phyloP scores from a whole-genome alignment of 306 rosid genomes.

The Casuarina equisetifolia region DNA sequence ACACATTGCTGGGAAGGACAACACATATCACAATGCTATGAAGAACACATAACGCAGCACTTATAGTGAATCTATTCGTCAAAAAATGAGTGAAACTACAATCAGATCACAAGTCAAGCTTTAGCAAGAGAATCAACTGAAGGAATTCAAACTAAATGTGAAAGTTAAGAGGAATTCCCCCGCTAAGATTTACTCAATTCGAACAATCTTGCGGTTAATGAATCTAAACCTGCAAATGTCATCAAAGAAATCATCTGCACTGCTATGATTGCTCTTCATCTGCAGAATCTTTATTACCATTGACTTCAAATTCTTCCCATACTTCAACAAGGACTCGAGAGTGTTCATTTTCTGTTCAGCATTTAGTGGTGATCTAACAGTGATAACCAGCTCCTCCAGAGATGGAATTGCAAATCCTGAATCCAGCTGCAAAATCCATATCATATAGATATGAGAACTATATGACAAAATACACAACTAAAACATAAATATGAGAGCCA shows the following conservation, averaged over 20 bases:
- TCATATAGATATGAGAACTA: background rate
- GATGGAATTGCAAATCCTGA: slow-evolving; percentile 70
- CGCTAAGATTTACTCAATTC: slow-evolving; percentile 53
- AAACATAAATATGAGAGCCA: slow-evolving; percentile 4
- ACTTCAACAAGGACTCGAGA: slow-evolving; percentile 78
- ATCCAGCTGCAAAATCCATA: slow-evolving; percentile 55
- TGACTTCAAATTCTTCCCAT: slow-evolving; percentile 61
- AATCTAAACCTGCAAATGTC: slow-evolving; percentile 76
- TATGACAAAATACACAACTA: slow-evolving; percentile 11
- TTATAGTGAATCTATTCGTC: slow-evolving; percentile 6
- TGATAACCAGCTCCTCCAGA: slow-evolving; percentile 75
- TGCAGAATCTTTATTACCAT: slow-evolving; percentile 83
- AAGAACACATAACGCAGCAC: too few relatives aligned
- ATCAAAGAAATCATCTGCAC: slow-evolving; percentile 92
- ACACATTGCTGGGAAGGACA: too few relatives aligned
- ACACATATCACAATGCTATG: too few relatives aligned
- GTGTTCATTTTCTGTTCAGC: slow-evolving; percentile 95
- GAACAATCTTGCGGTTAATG: slow-evolving; percentile 62
- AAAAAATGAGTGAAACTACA: slow-evolving; percentile 8
- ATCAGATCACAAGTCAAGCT: slow-evolving; percentile 35
- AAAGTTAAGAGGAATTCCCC: slow-evolving; percentile 3
- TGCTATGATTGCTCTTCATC: slow-evolving; percentile 88
- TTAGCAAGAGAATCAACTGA: slow-evolving; percentile 30
- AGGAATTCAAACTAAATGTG: slow-evolving; percentile 16
- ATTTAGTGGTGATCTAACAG: slow-evolving; percentile 86